Base-by-base conservation (phyloP, 192 early-diverging fungal genomes). In the Linderina pennispora region DNA sequence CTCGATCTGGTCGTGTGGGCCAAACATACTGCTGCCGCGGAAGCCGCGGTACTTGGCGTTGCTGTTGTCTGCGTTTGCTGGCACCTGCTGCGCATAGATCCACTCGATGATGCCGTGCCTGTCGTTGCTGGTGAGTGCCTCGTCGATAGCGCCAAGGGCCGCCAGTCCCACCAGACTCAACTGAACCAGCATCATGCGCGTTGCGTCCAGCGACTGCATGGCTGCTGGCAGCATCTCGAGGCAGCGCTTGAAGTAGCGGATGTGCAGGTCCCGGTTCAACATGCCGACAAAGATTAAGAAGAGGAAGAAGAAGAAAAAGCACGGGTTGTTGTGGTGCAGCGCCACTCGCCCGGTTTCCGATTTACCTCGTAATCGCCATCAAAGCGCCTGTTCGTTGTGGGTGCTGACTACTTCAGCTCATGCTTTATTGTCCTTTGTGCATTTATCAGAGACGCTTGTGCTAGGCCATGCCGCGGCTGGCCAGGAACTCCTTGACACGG, bases 11-110 rank as follows among this genome's bases (percentile, higher is more conserved):
- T 40, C 44, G 37, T 69, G 60, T 0, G 73, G 73, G 3, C 75
- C 63, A 48, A 65, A 60, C 20, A 76, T 50, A 10, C 65, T 73
- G 31, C 77, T 75, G 25, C 77, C 77, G 18, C 75, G 68, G 56
- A 78, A 78, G 17, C 77, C 77, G 32, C 54, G 38, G 59, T 62
- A 62, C 15, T 39, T 58, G 0, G 39, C 34, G 36, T 45, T 51
- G 45, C 14, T 43, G 9, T 53, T 32, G 39, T 45, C 36, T n/a
- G 23, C 31, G 32, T 45, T 23, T 7, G 36, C 34, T 2, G 79
- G 81, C 10, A 89, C 66, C 52, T 98, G 94, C 65, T 97, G 93
- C 15, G 80, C 85, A 75, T 97, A 99, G 28, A 99, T 83, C 97
- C 97, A 99, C 21, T 98, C 90, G 24, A 97, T 79, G 80, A 86